These are phyloP conservation scores for Spiraea crenata DNA, from an alignment of 331 rosid genomes.

Conservation along the genomic window DNA sequence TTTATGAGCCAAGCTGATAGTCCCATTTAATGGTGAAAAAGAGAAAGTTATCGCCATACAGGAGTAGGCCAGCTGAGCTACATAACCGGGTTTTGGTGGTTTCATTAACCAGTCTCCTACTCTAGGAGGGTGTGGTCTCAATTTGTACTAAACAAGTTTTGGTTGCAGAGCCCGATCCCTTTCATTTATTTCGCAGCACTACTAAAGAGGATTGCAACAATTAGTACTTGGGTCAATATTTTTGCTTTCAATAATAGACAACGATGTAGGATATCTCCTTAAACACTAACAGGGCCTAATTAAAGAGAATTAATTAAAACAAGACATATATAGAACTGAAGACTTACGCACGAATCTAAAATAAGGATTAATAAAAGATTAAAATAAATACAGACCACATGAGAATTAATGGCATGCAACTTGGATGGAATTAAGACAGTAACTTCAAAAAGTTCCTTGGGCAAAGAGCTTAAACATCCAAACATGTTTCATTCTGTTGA, in stretches of 20 bases:
- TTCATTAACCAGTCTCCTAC: too few relatives aligned
- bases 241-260: neutral
- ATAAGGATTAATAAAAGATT: neutral
- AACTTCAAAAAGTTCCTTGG: neutral
- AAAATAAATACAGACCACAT: neutral
- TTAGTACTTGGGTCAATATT: neutral
- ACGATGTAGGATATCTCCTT: neutral
- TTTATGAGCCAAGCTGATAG: too few relatives aligned
- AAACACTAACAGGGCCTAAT: too few relatives aligned
- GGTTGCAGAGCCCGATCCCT: neutral
- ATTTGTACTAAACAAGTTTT: neutral
- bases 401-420: conserved; percentile 6
- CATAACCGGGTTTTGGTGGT: too few relatives aligned
- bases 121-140: too few relatives aligned
- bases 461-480: neutral
- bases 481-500: neutral
- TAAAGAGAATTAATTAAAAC: neutral
- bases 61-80: too few relatives aligned
- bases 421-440: neutral
- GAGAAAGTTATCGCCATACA: too few relatives aligned
- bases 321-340: neutral
- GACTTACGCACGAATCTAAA: neutral
- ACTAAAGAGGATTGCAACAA: neutral
- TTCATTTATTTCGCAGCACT: neutral
- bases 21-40: too few relatives aligned